These are phyloP conservation scores for Liriodendron chinense DNA, from an alignment of 164 flowering plant species.

Conservation along the genomic window DNA sequence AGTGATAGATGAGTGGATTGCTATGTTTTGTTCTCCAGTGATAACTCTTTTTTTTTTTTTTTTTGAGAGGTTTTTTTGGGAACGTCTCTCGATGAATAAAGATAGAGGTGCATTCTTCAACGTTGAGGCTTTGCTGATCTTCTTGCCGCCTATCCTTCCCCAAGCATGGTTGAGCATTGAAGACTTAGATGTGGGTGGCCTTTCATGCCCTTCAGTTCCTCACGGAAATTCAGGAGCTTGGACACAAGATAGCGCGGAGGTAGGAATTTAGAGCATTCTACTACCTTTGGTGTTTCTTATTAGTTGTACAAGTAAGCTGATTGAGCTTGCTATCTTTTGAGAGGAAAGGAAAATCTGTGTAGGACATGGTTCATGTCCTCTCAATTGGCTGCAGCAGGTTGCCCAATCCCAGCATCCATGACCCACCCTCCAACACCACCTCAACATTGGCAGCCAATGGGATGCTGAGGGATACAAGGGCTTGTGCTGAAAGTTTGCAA, in stretches of 20 bases:
- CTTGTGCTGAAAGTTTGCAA: too few relatives aligned
- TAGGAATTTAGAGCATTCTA: conserved; percentile 22
- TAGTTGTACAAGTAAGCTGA: not conserved
- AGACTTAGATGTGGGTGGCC: conserved; percentile 97
- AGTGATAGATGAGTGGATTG: too few relatives aligned
- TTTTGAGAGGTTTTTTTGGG: too few relatives aligned
- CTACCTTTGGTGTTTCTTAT: not conserved
- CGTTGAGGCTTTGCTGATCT: not conserved
- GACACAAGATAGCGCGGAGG: conserved; percentile 74
- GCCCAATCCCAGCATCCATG: too few relatives aligned
- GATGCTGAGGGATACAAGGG: too few relatives aligned
- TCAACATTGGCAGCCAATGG: too few relatives aligned
- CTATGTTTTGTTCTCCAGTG: too few relatives aligned
- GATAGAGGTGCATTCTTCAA: too few relatives aligned
- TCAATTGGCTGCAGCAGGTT: conserved; percentile 1
- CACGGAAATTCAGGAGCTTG: conserved; percentile 73
- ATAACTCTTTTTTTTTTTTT: too few relatives aligned
- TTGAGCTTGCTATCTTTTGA: not conserved
- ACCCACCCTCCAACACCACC: too few relatives aligned
- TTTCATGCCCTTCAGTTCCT: conserved; percentile 94
- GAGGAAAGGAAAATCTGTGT: not conserved
- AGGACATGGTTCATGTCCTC: not conserved
- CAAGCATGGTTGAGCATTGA: conserved; percentile 74
- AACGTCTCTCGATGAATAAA: too few relatives aligned
- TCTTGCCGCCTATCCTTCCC: conserved; percentile 69